These are phyloP conservation scores for Gossypium herbaceum DNA, from an alignment of 345 rosid species.

Conservation along the genomic window DNA sequence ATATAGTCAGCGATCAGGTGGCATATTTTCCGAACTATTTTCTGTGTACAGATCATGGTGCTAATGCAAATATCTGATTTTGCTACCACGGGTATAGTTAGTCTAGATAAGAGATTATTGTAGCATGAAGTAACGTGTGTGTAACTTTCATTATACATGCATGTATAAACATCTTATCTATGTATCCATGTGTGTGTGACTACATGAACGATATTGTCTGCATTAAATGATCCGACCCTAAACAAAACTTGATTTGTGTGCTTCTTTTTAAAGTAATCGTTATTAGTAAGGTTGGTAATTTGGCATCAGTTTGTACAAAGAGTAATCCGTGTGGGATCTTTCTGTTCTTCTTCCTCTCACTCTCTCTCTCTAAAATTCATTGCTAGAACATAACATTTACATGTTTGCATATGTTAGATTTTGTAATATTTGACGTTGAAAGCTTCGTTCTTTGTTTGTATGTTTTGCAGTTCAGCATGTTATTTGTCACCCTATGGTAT, in stretches of 20 bases:
- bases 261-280: background rate
- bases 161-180: too few relatives aligned
- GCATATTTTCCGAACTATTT: background rate
- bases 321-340: background rate
- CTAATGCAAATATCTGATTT: background rate
- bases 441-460: background rate
- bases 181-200: background rate
- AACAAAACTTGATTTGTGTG: background rate
- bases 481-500: background rate
- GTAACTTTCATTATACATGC: background rate
- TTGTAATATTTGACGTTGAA: background rate
- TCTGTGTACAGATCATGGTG: background rate
- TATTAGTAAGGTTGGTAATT: background rate
- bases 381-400: background rate
- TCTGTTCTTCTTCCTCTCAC: background rate
- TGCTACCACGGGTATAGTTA: background rate
- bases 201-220: background rate
- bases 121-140: background rate
- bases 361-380: background rate
- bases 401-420: background rate
- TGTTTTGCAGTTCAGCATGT: slow-evolving; percentile 12
- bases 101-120: background rate
- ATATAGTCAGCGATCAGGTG: background rate
- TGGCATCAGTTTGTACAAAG: background rate
- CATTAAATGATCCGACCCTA: background rate